phyloP scores from a whole-genome alignment of 352 stramenopile genomes.

The Globisporangium middletonii region DNA sequence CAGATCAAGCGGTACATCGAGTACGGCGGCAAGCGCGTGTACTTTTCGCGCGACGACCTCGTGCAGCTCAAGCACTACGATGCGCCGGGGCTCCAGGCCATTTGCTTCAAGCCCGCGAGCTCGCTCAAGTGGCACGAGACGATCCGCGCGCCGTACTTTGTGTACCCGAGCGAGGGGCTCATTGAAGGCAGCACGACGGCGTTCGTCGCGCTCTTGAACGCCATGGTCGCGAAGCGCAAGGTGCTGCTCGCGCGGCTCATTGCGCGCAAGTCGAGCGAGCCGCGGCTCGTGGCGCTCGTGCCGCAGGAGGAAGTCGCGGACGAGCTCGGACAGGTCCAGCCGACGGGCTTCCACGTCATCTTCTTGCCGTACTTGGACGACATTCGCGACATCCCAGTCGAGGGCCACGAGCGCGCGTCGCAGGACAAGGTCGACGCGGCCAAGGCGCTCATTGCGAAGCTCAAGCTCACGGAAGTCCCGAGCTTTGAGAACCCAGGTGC shows the following conservation, averaged over 20 bases:
- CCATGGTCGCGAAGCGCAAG: constrained; percentile 63
- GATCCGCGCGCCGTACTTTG: constrained; percentile 71
- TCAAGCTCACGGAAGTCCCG: constrained; percentile 64
- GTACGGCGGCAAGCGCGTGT: constrained; percentile 72
- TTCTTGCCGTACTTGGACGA: constrained; percentile 81
- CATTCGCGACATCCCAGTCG: constrained; percentile 59
- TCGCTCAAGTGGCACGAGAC: constrained; percentile 66
- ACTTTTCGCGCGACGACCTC: constrained; percentile 76
- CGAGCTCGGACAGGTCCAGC: constrained; percentile 75
- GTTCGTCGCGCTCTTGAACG: constrained; percentile 59
- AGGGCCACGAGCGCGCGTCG: constrained; percentile 26
- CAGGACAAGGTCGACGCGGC: constrained; percentile 57
- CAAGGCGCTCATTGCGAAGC: constrained; percentile 59
- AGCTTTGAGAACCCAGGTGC: constrained; percentile 80
- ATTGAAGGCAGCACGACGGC: constrained; percentile 72
- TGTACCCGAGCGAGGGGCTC: constrained; percentile 73
- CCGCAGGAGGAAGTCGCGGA: constrained; percentile 73
- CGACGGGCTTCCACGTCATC: constrained; percentile 68
- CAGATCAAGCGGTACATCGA: constrained; percentile 75
- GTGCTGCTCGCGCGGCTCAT: constrained; percentile 65
- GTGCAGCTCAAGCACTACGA: constrained; percentile 79
- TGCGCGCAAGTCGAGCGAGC: constrained; percentile 66
- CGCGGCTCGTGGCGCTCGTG: constrained; percentile 66
- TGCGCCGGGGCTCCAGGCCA: constrained; percentile 63
- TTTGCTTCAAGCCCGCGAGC: constrained; percentile 65